Base-by-base conservation (phyloP, 2,329 filamentous ascomycete genomes). In the Monilinia aucupariae region DNA sequence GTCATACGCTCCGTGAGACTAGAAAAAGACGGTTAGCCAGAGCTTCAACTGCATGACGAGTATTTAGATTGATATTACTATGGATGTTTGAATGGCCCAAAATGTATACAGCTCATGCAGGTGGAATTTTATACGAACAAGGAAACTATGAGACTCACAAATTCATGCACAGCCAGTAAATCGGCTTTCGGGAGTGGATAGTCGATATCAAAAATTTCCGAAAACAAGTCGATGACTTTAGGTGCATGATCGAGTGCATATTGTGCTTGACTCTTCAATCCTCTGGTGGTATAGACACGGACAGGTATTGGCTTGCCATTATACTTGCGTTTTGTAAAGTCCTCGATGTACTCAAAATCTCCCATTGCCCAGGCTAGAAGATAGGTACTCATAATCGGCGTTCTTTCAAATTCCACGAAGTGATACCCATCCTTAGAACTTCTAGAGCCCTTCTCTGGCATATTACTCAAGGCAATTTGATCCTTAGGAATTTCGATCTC, bases 331-430 rank as follows among this genome's bases (percentile, higher is more conserved):
- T 91, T 84, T 3, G 94, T 99, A 74, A 90, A 89, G 60, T 89
- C 90, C 78, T 99, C 94, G 61, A 97, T 86, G 71, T 96, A 96
- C 77, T 97, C 93, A 68, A 99, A 97, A 75, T 99, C 93, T 64
- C 94, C 94, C 66, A 97, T 85, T 27, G 93, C 92, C 94, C 94
- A 97, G 27, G 92, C 92, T 32, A 96, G 80, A 37, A 97, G 85
- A 76, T 96, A 89, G 17, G 90, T 96, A 78, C 90, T 63, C 92
- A 97, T 97, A 71, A 92, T 78, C 1, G 92, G 92, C 15, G 90
- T 92, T 61, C 83, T 86, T 72, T 94, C 90, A 69, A 97, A 97
- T 3, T 85, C 83, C 43, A 96, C 89, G 45, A 81, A 75, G 70
- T 90, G 89, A 77, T 84, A 88, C 66, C 89, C 89, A 65, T 85